Evolutionary conservation across 768 basidiomycete genomes (phyloP), one percentile per base, ranked within the genome.

Genomic region (Cyathus striatus): DNA sequence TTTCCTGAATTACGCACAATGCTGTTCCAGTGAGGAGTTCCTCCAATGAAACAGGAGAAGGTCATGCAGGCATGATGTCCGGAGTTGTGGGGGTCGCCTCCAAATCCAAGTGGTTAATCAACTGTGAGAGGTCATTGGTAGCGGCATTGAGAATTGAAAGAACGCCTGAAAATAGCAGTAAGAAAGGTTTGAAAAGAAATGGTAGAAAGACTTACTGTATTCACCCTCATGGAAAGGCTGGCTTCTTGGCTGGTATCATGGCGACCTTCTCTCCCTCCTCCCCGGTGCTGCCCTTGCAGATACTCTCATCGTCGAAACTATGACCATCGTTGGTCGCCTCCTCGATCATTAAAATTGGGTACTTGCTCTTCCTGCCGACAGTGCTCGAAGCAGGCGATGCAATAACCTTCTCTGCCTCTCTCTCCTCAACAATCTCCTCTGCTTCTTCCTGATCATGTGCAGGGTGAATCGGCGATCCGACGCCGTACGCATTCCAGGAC

Each of bases 61-160:
- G 63, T 20, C 62, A 60, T 18, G 70, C 60, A 2, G 78, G 75
- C 2, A 74, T 70, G 40, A 63, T 45, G 24, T 76, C 73, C 2
- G 73, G 77, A 4, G 57, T 71, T 2, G 69, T 67, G 0, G 87
- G 88, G 0, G 88, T 90, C 3, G 86, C 85, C 54, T 88, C 79
- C 3, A 91, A 68, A 49, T 90, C 84, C 16, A 91, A 69, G n/a
- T 76, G 75, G 48, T 82, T 86, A 57, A 91, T 86, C 3, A 91
- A 65, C 43, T 78, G 76, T 0, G 84, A 87, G 3, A 90, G 73
- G 32, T 90, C 89, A 39, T 86, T 79, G 1, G 87, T 90, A 0
- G 85, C 88, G 0, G 85, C 85, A 48, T 83, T 83, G n/a, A 90
- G 64, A 23, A 87, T 73, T 0, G 81, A 85, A 1, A 88, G 54